Conservation (phyloP, 306 rosid genomes). For the Vigna radiata region DNA sequence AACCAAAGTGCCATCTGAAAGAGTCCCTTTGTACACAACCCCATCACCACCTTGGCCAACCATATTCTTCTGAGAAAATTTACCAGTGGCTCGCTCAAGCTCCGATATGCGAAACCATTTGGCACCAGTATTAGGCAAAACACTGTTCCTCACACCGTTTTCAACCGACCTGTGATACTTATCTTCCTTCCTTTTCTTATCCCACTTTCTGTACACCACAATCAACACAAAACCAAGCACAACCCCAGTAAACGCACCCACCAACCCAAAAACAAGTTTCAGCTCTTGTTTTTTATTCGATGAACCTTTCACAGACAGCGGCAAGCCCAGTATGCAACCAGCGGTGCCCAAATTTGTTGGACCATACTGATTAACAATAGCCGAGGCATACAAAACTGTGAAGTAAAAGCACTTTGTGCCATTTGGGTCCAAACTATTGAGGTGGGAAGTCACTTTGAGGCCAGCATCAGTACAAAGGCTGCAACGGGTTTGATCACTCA, state of each 20-base stretch:
- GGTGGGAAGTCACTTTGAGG: constrained; percentile 49
- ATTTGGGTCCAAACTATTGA: constrained; percentile 48
- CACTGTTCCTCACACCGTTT: constrained; percentile 59
- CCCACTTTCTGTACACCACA: constrained; percentile 55
- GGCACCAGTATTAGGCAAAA: constrained; percentile 70
- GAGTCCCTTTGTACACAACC: constrained; percentile 78
- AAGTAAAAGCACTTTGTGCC: constrained; percentile 65
- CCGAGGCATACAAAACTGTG: constrained; percentile 67
- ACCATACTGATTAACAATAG: constrained; percentile 66
- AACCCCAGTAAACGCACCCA: constrained; percentile 62
- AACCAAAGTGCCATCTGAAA: constrained; percentile 66
- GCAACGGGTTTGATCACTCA: constrained; percentile 54
- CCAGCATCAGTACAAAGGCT: constrained; percentile 74
- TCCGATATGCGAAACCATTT: constrained; percentile 76
- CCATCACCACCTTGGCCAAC: constrained; percentile 86
- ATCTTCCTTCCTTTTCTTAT: constrained; percentile 49
- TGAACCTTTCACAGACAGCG: constrained; percentile 35
- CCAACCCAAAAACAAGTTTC: constrained; percentile 59
- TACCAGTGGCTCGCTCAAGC: constrained; percentile 73
- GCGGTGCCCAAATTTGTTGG: constrained; percentile 65
- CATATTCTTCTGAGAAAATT: constrained; percentile 71
- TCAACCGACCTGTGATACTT: constrained; percentile 57
- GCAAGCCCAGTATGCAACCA: constrained; percentile 66
- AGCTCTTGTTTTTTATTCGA: constrained; percentile 34
- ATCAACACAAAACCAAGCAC: constrained; percentile 49